These are phyloP conservation scores for Venturia asperata DNA, from an alignment of 2,329 filamentous ascomycete species.

Conservation along the genomic window DNA sequence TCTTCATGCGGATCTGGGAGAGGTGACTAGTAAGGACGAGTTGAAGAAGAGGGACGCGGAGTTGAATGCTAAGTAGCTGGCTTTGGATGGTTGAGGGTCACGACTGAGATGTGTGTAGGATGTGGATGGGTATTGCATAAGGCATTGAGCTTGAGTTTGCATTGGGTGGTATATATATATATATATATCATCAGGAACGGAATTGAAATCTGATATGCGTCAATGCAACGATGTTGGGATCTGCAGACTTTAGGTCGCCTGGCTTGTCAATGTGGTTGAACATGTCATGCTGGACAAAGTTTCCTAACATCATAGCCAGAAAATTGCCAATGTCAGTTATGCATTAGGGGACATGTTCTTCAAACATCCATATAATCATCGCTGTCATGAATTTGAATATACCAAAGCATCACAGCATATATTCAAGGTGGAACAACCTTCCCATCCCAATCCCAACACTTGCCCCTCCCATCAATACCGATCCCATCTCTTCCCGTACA, in stretches of 20 bases:
- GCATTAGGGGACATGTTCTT: too few species aligned
- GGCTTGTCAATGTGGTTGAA: too few species aligned
- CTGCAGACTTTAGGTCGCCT: too few species aligned
- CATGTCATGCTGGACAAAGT: too few species aligned
- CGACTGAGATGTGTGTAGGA: too few species aligned
- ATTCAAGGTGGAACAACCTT: conserved; percentile 32
- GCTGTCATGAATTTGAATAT: too few species aligned
- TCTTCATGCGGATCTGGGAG: conserved; percentile 38
- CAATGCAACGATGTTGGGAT: too few species aligned
- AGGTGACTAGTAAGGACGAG: conserved; percentile 43
- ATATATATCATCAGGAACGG: neutral
- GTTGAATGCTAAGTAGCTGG: conserved; percentile 39
- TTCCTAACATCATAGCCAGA: too few species aligned
- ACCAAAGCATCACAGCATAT: neutral
- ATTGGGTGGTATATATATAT: neutral
- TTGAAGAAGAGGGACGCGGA: conserved; percentile 44
- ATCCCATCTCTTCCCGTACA: conserved; percentile 44
- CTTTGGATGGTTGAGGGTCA: neutral
- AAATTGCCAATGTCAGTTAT: too few species aligned
- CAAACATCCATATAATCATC: too few species aligned
- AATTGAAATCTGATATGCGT: too few species aligned
- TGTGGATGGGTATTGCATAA: neutral
- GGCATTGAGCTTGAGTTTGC: neutral
- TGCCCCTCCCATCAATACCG: conserved; percentile 42
- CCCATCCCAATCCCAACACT: conserved; percentile 36